Base-by-base conservation (phyloP, 495 filamentous ascomycete genomes). In the Cercophora sp. region DNA sequence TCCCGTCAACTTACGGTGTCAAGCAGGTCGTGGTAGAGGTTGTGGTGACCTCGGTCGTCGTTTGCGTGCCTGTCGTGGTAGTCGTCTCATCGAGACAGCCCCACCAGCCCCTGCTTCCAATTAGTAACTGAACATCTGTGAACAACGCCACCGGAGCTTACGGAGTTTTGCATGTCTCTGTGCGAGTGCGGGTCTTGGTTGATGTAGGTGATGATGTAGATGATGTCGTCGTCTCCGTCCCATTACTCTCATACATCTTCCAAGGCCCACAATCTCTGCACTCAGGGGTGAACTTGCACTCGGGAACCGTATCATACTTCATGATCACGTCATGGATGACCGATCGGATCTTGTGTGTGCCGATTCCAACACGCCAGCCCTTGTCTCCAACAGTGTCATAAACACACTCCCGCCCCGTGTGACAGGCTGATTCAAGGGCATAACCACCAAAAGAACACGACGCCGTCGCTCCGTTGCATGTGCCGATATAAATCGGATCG, bases 181-280 rank as follows among this genome's bases (percentile, higher is more conserved):
- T 96, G 37, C 87, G 78, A 3, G 85, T 91, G 47, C 78, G 76
- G 6, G 79, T 86, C 52, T 79, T 79, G 15, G 77, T 74, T 0
- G 77, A 77, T 8, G 79, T 76, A 1, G 75, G 82, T 6, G 72
- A 73, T 1, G 73, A 69, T 5, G 70, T 78, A 4, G 78, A 78
- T 0, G 85, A 85, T 0, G 85, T 90, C 3, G 83, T 87, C 2
- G 78, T 76, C 41, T 89, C 84, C 2, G 89, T 90, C 10, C 84
- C 86, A 61, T 97, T 96, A 60, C 90, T 94, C 57, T 80, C 83
- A 58, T 89, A 92, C 71, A 87, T 96, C 63, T 96, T 95, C 93
- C 93, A 98, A 32, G 84, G 82, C 57, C 82, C 85, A 58, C 93
- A 98, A 62, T 98, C 93, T 43, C 84, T 79, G 69, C 93, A 97